Base-by-base conservation (phyloP, 345 rosid species). In the Hibiscus syriacus region DNA sequence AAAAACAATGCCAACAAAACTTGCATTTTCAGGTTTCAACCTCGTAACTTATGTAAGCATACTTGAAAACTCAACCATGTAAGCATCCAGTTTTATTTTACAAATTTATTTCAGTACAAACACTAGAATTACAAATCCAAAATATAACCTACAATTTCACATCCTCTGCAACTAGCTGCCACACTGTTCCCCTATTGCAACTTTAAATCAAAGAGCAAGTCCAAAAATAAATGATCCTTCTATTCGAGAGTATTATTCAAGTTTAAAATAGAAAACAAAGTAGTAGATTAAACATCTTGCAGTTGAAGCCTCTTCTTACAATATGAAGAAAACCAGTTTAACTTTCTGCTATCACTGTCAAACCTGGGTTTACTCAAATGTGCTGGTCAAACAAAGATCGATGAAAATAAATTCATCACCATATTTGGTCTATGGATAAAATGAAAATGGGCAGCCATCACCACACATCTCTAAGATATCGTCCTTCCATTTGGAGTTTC, bases 351-450 rank as follows among this genome's bases (percentile, higher is more conserved):
- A 32, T 65, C 69, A 68, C 32, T 19, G 4, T 29, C n/a, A n/a
- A n/a, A n/a, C n/a, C 36, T 41, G 67, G 60, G 5, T 56, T 38
- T 6, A 54, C 55, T 39, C 48, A 5, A 66, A 57, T 48, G 50
- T 43, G 67, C 27, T 23, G 36, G 61, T 49, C 62, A 78, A 57
- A 57, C 59, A 70, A 48, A 71, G 73, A 70, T 66, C 16, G 23
- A 52, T 45, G 41, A 19, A 62, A 80, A 57, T n/a, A 43, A 80
- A 70, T 73, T 64, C 68, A 71, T 74, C 66, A 67, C 62, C 54
- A 38, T 32, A 49, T 60, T 27, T 6, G 32, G 32, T 6, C 32
- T 30, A 6, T 63, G 14, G 43, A 50, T 27, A 48, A 55, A 32
- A n/a, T 29, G 39, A 49, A 32, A 67, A 45, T 5, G 57, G 6